Evolutionary conservation across 2,329 filamentous ascomycete genomes (phyloP).

Genomic region (Chrysoporthe cubensis): DNA sequence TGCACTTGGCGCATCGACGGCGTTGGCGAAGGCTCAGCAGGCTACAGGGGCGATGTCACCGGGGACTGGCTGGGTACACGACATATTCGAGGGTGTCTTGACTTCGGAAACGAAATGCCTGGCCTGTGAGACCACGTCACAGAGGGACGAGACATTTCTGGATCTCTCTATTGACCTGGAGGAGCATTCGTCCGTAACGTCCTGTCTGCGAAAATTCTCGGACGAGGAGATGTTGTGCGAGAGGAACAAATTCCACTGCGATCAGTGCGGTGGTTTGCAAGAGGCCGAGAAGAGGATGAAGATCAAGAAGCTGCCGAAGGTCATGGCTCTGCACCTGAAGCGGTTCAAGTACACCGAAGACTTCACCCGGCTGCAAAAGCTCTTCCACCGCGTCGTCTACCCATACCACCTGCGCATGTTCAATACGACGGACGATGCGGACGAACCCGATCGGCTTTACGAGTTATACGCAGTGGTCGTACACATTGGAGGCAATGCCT

Average conservation of each 20-base stretch:
- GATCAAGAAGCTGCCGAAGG: conserved; percentile 90
- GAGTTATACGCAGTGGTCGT: conserved; percentile 97
- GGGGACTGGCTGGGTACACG: conserved; percentile 88
- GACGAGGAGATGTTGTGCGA: conserved; percentile 99
- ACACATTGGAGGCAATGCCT: conserved; percentile 94
- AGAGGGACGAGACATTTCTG: conserved; percentile 92
- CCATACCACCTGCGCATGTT: conserved; percentile 96
- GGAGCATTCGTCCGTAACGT: conserved; percentile 93
- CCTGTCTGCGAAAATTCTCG: conserved; percentile 93
- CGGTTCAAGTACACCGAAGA: conserved; percentile 99
- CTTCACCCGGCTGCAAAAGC: conserved; percentile 87
- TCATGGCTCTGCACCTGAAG: conserved; percentile 91
- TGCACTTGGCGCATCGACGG: conserved; percentile 43
- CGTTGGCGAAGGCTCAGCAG: conserved; percentile 35
- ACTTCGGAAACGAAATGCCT: conserved; percentile 96
- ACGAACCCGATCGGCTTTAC: conserved; percentile 91
- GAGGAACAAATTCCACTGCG: conserved; percentile 98
- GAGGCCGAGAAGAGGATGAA: conserved; percentile 99
- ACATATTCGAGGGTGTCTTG: conserved; percentile 91
- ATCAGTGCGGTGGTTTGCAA: conserved; percentile 93
- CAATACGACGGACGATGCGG: conserved; percentile 94
- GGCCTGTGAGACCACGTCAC: conserved; percentile 93
- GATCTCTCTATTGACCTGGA: conserved; percentile 96
- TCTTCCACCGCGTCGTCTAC: conserved; percentile 96
- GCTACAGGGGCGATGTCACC: conserved; percentile 56